phyloP scores from a whole-genome alignment of 2,329 filamentous ascomycete species.

The Aspergillus transmontanensis region DNA sequence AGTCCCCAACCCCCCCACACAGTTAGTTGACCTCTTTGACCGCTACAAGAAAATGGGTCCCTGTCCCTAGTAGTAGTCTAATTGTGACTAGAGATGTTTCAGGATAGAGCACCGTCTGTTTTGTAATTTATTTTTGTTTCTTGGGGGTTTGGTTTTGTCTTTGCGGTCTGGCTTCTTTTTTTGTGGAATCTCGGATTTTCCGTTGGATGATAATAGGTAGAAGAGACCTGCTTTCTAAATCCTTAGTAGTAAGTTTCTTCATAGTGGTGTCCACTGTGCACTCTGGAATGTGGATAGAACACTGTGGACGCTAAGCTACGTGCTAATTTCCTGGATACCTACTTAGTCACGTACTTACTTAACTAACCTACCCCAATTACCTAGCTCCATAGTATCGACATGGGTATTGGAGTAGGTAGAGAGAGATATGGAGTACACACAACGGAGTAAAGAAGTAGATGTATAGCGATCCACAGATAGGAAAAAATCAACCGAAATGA shows the following conservation, averaged over 20 bases:
- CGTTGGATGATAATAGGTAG: neutral
- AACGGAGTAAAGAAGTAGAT: too few species aligned
- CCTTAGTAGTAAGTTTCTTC: neutral
- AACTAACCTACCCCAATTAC: neutral
- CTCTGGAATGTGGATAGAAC: too few species aligned
- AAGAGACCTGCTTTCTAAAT: neutral
- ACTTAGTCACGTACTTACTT: too few species aligned
- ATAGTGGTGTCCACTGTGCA: too few species aligned
- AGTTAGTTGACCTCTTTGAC: neutral
- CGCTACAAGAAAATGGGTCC: neutral
- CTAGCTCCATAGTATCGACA: neutral
- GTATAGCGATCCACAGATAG: too few species aligned
- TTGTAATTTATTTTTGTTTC: neutral
- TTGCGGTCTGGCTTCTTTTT: neutral
- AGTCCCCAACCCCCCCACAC: neutral
- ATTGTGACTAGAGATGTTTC: conserved; percentile 4
- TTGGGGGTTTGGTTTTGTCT: too few species aligned
- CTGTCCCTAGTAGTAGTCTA: neutral
- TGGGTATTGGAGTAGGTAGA: neutral
- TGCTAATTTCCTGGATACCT: neutral
- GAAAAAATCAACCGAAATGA: too few species aligned
- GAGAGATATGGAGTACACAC: neutral
- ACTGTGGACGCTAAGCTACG: too few species aligned
- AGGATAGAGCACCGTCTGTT: neutral
- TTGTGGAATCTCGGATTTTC: too few species aligned